Evolutionary conservation across 2,329 filamentous ascomycete genomes (phyloP).

Genomic region (Epichloe aotearoae): DNA sequence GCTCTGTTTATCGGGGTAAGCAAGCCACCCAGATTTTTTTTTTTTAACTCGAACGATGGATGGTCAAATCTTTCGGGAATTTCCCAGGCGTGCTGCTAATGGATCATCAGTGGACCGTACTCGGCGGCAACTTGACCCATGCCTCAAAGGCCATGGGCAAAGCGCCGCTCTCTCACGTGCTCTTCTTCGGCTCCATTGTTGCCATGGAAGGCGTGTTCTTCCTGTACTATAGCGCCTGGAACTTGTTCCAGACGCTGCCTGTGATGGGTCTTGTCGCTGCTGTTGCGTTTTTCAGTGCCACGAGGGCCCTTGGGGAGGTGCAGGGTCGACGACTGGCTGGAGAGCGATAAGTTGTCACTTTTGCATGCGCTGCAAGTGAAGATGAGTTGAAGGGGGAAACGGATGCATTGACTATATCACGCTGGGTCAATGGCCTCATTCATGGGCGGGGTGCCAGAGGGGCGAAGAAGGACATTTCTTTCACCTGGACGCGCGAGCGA

Average conservation of each 20-base stretch:
- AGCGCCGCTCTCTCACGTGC: slow-evolving; percentile 65
- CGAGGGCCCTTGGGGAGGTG: slow-evolving; percentile 82
- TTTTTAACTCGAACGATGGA: too few relatives aligned
- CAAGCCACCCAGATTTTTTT: too few relatives aligned
- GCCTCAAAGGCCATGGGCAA: slow-evolving; percentile 58
- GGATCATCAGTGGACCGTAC: slow-evolving; percentile 54
- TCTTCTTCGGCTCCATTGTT: slow-evolving; percentile 80
- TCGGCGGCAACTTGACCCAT: slow-evolving; percentile 77
- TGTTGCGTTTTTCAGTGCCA: slow-evolving; percentile 74
- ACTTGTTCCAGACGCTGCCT: slow-evolving; percentile 77
- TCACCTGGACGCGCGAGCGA: too few relatives aligned
- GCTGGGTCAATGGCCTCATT: not conserved
- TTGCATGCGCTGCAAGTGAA: not conserved
- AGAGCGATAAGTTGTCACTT: slow-evolving; percentile 30
- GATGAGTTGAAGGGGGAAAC: not conserved
- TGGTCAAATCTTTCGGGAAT: too few relatives aligned
- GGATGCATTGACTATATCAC: not conserved
- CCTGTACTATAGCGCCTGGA: slow-evolving; percentile 88
- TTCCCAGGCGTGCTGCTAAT: slow-evolving; percentile 9
- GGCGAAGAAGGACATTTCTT: too few relatives aligned
- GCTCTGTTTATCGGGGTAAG: slow-evolving; percentile 54
- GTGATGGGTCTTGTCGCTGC: slow-evolving; percentile 53
- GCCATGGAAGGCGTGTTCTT: slow-evolving; percentile 88
- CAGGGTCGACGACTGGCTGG: slow-evolving; percentile 76
- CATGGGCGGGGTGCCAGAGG: not conserved